Conservation (phyloP, 495 filamentous ascomycete genomes). For the Penicillium lividum region DNA sequence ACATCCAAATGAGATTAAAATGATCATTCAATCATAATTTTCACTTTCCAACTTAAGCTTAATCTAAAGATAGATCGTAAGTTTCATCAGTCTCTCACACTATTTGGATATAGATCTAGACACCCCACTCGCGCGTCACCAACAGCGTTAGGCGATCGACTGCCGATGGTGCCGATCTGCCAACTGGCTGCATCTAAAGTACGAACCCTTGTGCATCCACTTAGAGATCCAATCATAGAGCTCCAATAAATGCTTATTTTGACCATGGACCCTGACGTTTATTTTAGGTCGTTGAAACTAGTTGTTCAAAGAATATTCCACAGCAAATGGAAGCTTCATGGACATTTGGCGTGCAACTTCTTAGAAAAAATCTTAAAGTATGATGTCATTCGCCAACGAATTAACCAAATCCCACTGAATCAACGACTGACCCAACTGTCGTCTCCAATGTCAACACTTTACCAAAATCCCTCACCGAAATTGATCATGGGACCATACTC, state of each 20-base stretch:
- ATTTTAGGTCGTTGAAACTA: not conserved
- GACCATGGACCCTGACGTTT: not conserved
- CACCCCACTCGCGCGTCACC: not conserved
- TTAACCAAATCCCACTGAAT: not conserved
- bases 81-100: not conserved
- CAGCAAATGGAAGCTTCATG: not conserved
- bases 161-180: not conserved
- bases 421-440: not conserved
- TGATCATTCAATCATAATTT: not conserved
- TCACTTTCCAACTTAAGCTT: not conserved
- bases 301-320: not conserved
- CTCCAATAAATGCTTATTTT: slow-evolving; percentile 3
- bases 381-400: not conserved
- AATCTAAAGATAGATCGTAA: not conserved
- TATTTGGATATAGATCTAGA: not conserved
- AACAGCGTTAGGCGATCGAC: not conserved
- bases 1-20: slow-evolving; percentile 2
- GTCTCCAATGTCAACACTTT: not conserved
- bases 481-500: not conserved
- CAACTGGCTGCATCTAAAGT: slow-evolving; percentile 1
- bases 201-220: slow-evolving; percentile 3
- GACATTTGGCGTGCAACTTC: not conserved
- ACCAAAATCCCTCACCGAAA: not conserved
- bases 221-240: not conserved
- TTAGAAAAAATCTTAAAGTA: not conserved